These are phyloP conservation scores for Pseudogymnoascus destructans DNA, from an alignment of 2,329 filamentous ascomycete genomes.

Conservation along the genomic window DNA sequence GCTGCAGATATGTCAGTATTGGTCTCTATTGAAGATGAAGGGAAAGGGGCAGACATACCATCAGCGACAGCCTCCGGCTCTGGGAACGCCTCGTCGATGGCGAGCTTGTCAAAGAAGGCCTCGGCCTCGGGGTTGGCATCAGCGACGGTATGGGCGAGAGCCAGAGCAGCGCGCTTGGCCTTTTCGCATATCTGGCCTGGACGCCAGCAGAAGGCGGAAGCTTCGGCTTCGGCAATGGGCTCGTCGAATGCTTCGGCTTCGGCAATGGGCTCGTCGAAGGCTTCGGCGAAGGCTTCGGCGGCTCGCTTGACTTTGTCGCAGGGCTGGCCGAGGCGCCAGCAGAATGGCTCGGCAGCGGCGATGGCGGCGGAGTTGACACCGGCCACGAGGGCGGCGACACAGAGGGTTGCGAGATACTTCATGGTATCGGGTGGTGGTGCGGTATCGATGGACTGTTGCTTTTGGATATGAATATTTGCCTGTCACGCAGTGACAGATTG, in stretches of 20 bases:
- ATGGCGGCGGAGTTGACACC: conserved; percentile 26
- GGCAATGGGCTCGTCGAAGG: conserved; percentile 17
- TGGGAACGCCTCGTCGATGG: conserved; percentile 14
- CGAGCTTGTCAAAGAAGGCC: conserved; percentile 7
- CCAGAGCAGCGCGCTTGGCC: conserved; percentile 31
- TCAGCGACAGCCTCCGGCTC: conserved; percentile 16
- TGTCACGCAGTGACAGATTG: conserved; percentile 12
- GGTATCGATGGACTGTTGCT: conserved; percentile 11
- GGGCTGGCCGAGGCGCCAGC: conserved; percentile 21
- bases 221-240: conserved; percentile 10
- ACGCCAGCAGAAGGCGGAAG: conserved; percentile 26
- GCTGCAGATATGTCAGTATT: conserved; percentile 9
- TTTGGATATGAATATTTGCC: conserved; percentile 14
- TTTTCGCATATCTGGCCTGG: conserved; percentile 33
- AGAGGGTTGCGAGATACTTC: conserved; percentile 34
- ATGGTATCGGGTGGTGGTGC: conserved; percentile 27
- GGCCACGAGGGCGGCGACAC: conserved; percentile 30
- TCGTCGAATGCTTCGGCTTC: conserved; percentile 20
- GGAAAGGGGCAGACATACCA: conserved; percentile 6
- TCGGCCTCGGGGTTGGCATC: conserved; percentile 12
- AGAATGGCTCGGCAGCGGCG: conserved; percentile 16
- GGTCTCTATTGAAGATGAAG: not conserved
- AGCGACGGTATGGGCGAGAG: conserved; percentile 25
- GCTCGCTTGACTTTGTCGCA: conserved; percentile 25
- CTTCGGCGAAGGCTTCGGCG: conserved; percentile 23